A percentile compares a stretch with the other conserved stretches of the same genome.
Evolutionary conservation across 176 grass and related monocot species (phyloP).

Genomic region (Aegilops tauschii): DNA sequence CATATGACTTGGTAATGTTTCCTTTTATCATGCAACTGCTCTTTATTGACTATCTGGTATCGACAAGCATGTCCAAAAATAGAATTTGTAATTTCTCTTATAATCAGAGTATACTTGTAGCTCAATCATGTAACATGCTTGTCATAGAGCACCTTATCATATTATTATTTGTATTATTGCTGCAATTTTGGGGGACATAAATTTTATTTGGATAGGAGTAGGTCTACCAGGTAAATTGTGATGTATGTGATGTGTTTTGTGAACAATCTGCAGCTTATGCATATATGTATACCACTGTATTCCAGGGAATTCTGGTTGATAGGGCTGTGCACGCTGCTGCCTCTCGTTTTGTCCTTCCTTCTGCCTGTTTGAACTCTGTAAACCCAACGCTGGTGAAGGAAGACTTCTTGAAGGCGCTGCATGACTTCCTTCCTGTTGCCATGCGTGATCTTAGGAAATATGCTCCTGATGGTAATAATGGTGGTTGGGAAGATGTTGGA

Average conservation of each 20-base stretch:
- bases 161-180: neutral
- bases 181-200: neutral
- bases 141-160: neutral
- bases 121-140: neutral
- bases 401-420: constrained; percentile 85
- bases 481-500: constrained; percentile 92
- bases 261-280: constrained; percentile 14
- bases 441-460: constrained; percentile 93
- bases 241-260: neutral
- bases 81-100: neutral
- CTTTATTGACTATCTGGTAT: constrained; percentile 14
- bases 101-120: neutral
- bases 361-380: constrained; percentile 19
- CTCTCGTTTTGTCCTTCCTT: constrained; percentile 58
- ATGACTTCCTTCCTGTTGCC: constrained; percentile 84
- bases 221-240: neutral
- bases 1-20: constrained; percentile 83
- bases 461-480: constrained; percentile 63
- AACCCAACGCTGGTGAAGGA: constrained; percentile 57
- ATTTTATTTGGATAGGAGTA: constrained; percentile 8
- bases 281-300: constrained; percentile 16
- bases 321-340: constrained; percentile 85
- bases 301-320: constrained; percentile 91
- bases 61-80: constrained; percentile 6
- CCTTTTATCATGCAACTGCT: constrained; percentile 16